Evolutionary conservation across 139 green algal species (phyloP).

Genomic region (Picochlorum sp.): DNA sequence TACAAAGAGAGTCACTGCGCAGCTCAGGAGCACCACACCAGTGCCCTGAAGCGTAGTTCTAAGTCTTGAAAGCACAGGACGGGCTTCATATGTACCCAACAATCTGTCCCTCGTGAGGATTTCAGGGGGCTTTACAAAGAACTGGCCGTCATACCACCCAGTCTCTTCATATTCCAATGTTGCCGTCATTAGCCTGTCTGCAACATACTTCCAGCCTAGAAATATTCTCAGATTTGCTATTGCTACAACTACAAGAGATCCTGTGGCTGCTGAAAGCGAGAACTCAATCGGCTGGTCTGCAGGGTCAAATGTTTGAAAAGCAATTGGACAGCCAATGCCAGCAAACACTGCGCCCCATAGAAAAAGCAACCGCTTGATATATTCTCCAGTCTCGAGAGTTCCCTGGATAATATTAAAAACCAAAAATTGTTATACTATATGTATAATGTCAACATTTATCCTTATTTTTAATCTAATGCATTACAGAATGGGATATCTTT

Average conservation of each 20-base stretch:
- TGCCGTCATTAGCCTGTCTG: constrained; percentile 73
- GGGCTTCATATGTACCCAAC: constrained; percentile 52
- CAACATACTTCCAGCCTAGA: constrained; percentile 87
- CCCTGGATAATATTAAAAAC: constrained; percentile 27
- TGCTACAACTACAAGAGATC: constrained; percentile 58
- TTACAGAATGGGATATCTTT: too few species aligned
- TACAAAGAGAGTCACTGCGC: constrained; percentile 10
- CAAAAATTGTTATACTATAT: not conserved
- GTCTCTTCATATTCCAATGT: constrained; percentile 79
- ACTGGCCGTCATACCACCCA: constrained; percentile 62
- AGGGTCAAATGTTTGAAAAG: constrained; percentile 73
- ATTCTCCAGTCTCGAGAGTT: constrained; percentile 35
- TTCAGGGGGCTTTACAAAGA: constrained; percentile 73
- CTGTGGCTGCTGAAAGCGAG: constrained; percentile 35
- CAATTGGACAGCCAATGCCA: constrained; percentile 60
- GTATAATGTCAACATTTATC: too few species aligned
- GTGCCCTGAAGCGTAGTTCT: constrained; percentile 37
- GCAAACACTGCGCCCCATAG: constrained; percentile 46
- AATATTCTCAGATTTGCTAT: constrained; percentile 68
- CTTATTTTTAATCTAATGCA: too few species aligned
- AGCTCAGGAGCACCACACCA: constrained; percentile 29
- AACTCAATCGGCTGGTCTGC: constrained; percentile 47
- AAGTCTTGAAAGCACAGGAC: not conserved
- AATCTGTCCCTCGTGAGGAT: constrained; percentile 73
- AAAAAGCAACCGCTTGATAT: constrained; percentile 37